Base-by-base conservation (phyloP, 1,284 basidiomycete species). In the Vanrija sp. region DNA sequence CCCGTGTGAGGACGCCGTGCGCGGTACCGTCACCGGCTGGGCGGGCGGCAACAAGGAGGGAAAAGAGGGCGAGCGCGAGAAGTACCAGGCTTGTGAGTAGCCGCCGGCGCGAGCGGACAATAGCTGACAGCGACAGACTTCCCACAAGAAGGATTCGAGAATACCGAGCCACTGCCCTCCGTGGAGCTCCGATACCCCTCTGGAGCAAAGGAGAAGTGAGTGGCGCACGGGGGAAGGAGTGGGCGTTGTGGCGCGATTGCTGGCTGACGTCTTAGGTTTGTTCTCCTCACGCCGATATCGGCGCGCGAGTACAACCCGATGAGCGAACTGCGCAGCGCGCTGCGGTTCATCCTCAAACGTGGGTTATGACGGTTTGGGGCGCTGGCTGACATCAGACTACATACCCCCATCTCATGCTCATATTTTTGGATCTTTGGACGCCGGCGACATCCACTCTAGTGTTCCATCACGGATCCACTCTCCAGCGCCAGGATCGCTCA, bases 241-340 rank as follows among this genome's bases (percentile, higher is more conserved):
- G 28, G 28, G 28, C 28, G 28, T 18, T 5, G 38, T n/a, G 15
- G 5, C 1, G 46, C 5, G 8, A 21, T 9, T n/a, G 25, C 50
- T 45, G 43, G 16, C 44, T 54, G 48, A 42, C 45, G 4, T 15
- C 9, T 23, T 57, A 78, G 76, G 21, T 78, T 78, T 43, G 57
- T 70, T 1, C 63, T 79, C 0, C 64, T 79, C 7, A 66, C 65
- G 0, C 74, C 77, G 3, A 66, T 60, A 15, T 64, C 67, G 1
- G 48, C 68, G 3, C 63, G 77, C 51, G 78, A 80, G 61, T 80
- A 75, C 63, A 67, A 73, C 49, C 78, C 78, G 1, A 69, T 80
- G 14, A 65, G 69, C 51, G 78, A 79, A 58, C 58, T 80, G 3
- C 57, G 76, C 29, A 66, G 59, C 16, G 65, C 69, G 10, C 53